Percentiles rank a stretch among this genome's conserved stretches.
These are phyloP conservation scores for Isatis tinctoria DNA, from an alignment of 345 rosid genomes.

Conservation along the genomic window DNA sequence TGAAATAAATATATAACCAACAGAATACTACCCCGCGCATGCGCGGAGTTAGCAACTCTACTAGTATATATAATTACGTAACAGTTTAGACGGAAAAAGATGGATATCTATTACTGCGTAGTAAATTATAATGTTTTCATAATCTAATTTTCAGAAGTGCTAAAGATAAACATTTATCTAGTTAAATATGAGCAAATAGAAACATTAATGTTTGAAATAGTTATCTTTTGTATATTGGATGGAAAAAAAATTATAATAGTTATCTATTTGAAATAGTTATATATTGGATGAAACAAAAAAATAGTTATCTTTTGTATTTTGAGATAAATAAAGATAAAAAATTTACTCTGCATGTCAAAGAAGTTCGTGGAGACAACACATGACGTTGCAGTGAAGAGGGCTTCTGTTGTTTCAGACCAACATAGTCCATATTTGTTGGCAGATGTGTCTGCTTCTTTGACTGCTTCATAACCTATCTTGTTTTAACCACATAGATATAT, in stretches of 20 bases:
- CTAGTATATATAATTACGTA: too few species aligned
- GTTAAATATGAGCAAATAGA: background rate
- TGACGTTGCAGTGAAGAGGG: constrained; percentile 10
- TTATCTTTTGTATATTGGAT: background rate
- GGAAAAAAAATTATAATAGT: too few species aligned
- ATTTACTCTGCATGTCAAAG: background rate
- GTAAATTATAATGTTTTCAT: background rate
- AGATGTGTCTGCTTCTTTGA: constrained; percentile 21
- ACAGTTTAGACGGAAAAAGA: too few species aligned
- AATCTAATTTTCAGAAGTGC: too few species aligned
- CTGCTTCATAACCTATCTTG: background rate
- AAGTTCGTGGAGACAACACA: background rate
- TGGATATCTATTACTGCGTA: too few species aligned
- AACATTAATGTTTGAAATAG: background rate
- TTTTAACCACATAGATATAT: background rate
- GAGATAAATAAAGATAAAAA: background rate
- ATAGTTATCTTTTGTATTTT: background rate
- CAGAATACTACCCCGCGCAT: too few species aligned
- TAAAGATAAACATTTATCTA: background rate
- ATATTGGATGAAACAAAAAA: too few species aligned
- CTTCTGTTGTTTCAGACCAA: constrained; percentile 8
- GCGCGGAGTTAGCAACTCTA: too few species aligned
- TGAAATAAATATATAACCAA: too few species aligned
- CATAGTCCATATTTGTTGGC: constrained; percentile 14
- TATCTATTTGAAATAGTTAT: too few species aligned